Conservation (phyloP, 805 yeast species). For the Yamadazyma endophytica region DNA sequence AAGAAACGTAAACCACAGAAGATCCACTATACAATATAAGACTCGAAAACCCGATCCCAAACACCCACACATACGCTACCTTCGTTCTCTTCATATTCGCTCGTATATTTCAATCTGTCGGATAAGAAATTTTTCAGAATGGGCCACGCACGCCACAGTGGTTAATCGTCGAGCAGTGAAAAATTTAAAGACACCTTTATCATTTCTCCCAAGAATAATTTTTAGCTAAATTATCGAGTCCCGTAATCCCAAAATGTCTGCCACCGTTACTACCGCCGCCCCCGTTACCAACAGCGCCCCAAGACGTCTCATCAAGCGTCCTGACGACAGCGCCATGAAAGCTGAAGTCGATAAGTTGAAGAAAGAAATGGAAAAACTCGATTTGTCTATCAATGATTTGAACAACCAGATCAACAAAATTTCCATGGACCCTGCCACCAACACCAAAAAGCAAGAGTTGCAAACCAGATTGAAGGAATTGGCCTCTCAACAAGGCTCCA, state of each 20-base stretch:
- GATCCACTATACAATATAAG: too few relatives aligned
- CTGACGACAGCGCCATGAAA: conserved; percentile 65
- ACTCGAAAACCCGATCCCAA: too few relatives aligned
- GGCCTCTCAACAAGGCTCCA: conserved; percentile 43
- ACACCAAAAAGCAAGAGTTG: conserved; percentile 29
- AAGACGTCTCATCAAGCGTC: conserved; percentile 67
- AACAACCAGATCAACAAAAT: conserved; percentile 49
- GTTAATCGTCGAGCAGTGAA: too few relatives aligned
- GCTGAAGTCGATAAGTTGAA: conserved; percentile 51
- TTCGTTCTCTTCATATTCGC: too few relatives aligned
- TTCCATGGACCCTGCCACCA: conserved; percentile 26
- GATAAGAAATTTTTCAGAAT: too few relatives aligned
- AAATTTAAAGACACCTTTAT: not conserved
- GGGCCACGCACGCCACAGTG: too few relatives aligned
- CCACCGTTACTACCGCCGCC: conserved; percentile 6
- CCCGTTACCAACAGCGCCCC: conserved; percentile 21
- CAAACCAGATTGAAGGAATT: conserved; percentile 36
- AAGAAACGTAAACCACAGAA: too few relatives aligned
- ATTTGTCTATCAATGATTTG: conserved; percentile 48
- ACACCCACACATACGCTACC: too few relatives aligned
- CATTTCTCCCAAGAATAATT: too few relatives aligned
- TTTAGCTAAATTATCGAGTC: too few relatives aligned
- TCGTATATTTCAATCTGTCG: too few relatives aligned
- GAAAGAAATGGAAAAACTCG: conserved; percentile 61
- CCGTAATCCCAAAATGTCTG: conserved; percentile 5